Evolutionary conservation across 768 basidiomycete genomes (phyloP).

Genomic region (Dacryopinax primogenitus): DNA sequence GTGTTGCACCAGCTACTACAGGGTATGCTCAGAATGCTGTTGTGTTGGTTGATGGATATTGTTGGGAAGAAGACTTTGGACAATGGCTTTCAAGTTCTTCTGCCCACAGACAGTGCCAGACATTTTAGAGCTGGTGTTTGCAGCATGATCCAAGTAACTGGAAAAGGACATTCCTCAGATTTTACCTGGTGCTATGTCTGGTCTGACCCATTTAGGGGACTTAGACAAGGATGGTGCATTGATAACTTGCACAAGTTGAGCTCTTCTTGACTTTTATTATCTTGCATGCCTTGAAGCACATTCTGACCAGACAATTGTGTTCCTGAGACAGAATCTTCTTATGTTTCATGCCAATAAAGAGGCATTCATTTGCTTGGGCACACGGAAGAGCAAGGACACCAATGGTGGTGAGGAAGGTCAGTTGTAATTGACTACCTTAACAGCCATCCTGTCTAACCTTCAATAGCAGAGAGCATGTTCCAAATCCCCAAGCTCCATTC

Average conservation of each 20-base stretch:
- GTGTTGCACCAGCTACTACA: slow-evolving; percentile 29
- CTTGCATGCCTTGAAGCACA: slow-evolving; percentile 21
- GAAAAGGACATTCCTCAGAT: slow-evolving; percentile 10
- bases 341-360: not conserved
- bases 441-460: no score
- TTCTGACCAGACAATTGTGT: not conserved
- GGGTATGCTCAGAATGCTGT: slow-evolving; percentile 23
- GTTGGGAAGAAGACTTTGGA: slow-evolving; percentile 11
- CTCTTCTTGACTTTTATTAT: slow-evolving; percentile 32
- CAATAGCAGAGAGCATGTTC: slow-evolving; percentile 21
- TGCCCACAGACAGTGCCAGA: slow-evolving; percentile 11
- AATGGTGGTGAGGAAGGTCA: not conserved
- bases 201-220: not conserved
- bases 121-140: slow-evolving; percentile 16
- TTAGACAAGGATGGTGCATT: not conserved
- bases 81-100: slow-evolving; percentile 12
- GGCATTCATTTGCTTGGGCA: not conserved
- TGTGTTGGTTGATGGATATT: not conserved
- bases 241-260: slow-evolving; percentile 19
- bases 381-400: not conserved
- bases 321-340: not conserved
- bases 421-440: not conserved
- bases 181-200: slow-evolving; percentile 12
- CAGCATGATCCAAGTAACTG: slow-evolving; percentile 12
- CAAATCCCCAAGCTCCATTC: slow-evolving; percentile 37